Conservation (phyloP, 495 filamentous ascomycete species). For the Trichoderma reesei region DNA sequence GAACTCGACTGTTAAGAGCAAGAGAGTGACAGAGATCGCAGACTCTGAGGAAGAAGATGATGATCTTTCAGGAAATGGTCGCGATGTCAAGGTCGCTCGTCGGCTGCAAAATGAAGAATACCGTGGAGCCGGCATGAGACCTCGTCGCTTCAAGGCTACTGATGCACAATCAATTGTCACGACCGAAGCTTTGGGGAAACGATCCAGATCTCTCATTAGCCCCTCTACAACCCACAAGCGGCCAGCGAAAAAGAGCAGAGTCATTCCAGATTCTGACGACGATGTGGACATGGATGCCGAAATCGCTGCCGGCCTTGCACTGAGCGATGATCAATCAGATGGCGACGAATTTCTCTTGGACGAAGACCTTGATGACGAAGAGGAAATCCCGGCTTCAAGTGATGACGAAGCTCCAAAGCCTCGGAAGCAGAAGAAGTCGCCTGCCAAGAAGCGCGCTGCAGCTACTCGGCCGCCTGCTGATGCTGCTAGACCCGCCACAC, state of each 20-base stretch:
- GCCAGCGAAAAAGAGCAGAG: neutral
- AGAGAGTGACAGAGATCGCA: slow-evolving; percentile 24
- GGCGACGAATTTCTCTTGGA: neutral
- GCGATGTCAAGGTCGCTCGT: slow-evolving; percentile 28
- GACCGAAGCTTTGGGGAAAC: neutral
- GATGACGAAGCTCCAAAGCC: neutral
- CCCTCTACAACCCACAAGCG: neutral
- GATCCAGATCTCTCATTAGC: neutral
- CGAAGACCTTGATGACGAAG: slow-evolving; percentile 7
- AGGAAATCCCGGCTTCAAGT: slow-evolving; percentile 4
- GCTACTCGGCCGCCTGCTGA: neutral
- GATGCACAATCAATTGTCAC: slow-evolving; percentile 1
- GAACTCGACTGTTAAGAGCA: slow-evolving; percentile 22
- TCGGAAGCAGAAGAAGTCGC: neutral
- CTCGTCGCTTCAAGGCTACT: neutral
- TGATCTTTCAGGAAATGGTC: slow-evolving; percentile 17
- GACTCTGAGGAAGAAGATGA: slow-evolving; percentile 25
- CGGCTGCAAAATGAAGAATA: slow-evolving; percentile 29
- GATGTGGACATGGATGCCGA: slow-evolving; percentile 5
- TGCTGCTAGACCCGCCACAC: neutral
- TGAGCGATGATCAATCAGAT: neutral
- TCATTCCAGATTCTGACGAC: neutral
- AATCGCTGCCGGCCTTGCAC: neutral
- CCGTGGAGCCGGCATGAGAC: neutral
- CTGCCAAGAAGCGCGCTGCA: neutral